phyloP scores from a whole-genome alignment of 805 yeast genomes.

The Dipodascopsis uninucleata region DNA sequence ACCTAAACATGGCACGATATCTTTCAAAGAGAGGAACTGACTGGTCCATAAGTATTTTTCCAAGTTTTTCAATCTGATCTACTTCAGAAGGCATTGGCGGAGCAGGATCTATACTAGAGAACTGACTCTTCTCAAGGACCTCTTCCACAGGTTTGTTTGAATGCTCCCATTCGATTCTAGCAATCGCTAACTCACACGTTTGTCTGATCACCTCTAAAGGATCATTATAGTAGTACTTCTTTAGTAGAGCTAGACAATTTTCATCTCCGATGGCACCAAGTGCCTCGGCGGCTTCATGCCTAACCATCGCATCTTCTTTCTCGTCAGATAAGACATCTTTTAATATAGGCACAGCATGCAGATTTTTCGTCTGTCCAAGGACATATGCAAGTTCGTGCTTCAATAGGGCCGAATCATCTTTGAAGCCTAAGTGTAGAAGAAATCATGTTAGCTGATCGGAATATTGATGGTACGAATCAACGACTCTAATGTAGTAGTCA shows the following conservation, averaged over 20 bases:
- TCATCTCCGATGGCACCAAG: constrained; percentile 90
- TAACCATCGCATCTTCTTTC: constrained; percentile 81
- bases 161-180: constrained; percentile 88
- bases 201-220: constrained; percentile 86
- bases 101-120: constrained; percentile 93
- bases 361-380: constrained; percentile 88
- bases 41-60: constrained; percentile 70
- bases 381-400: constrained; percentile 98
- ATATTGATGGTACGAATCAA: neutral
- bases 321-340: constrained; percentile 63
- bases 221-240: constrained; percentile 63
- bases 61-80: constrained; percentile 58
- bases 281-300: constrained; percentile 99
- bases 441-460: neutral
- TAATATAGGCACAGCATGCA: constrained; percentile 70
- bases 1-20: constrained; percentile 97
- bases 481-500: neutral
- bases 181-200: constrained; percentile 96
- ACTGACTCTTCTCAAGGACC: constrained; percentile 67
- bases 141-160: constrained; percentile 65
- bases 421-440: constrained; percentile 40
- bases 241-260: constrained; percentile 63
- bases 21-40: constrained; percentile 79
- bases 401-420: constrained; percentile 77
- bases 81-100: constrained; percentile 80